phyloP scores from a whole-genome alignment of 106 monocot species.

The Allium fistulosum region DNA sequence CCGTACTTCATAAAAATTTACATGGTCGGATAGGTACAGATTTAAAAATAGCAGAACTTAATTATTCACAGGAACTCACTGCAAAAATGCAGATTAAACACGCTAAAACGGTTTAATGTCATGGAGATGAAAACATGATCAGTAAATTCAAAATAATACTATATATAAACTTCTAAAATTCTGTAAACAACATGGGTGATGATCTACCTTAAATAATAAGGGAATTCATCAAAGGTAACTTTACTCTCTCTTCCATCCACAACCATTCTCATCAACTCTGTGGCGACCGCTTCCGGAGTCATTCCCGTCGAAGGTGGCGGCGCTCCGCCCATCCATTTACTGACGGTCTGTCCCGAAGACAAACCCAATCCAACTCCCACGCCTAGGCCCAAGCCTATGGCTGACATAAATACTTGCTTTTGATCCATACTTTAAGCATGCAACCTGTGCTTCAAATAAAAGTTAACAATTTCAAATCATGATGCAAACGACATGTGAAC shows the following conservation, averaged over 20 bases:
- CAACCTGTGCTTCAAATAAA: not conserved
- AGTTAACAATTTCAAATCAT: not conserved
- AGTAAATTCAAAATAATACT: too few relatives aligned
- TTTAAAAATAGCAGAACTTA: too few relatives aligned
- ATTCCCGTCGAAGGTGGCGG: conserved; percentile 7
- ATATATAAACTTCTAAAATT: too few relatives aligned
- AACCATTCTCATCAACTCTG: conserved; percentile 39
- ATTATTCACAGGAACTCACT: too few relatives aligned
- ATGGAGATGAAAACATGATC: too few relatives aligned
- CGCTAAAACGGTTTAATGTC: too few relatives aligned
- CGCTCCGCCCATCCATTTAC: conserved; percentile 20
- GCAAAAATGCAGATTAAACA: too few relatives aligned
- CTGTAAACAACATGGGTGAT: too few relatives aligned
- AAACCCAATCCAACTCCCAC: conserved; percentile 50
- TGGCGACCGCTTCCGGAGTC: conserved; percentile 37
- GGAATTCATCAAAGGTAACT: conserved; percentile 55
- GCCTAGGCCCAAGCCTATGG: conserved; percentile 48
- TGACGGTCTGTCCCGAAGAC: conserved; percentile 26
- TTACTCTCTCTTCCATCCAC: conserved; percentile 44
- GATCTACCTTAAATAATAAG: conserved; percentile 54
- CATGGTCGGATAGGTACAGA: too few relatives aligned
- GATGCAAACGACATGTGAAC: not conserved
- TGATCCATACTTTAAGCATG: conserved; percentile 28
- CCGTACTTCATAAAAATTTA: too few relatives aligned
- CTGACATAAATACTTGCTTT: conserved; percentile 55